Evolutionary conservation across 2,329 filamentous ascomycete genomes (phyloP), one percentile per base, ranked within the genome.

Genomic region (Sclerotinia sclerotiorum): DNA sequence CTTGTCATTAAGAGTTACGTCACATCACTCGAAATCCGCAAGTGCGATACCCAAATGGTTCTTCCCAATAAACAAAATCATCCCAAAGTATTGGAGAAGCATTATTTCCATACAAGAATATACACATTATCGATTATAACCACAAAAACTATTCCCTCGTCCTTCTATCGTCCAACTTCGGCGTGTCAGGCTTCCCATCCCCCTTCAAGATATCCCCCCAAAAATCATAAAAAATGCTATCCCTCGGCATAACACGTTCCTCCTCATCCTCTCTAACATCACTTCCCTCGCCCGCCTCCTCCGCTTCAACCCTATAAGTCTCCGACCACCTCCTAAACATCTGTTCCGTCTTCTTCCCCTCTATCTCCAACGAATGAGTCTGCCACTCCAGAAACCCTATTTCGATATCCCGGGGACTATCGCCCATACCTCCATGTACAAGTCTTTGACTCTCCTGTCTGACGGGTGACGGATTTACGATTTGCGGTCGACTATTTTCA

Each of bases 241-340:
- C 27, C 49, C 63, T 65, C 32, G 56, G 55, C 24, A 15, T 42
- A 17, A 42, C 13, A 42, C 52, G 21, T 19, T 61, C 42, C 44
- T 44, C 44, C 3, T 19, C 17, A n/a, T 32, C 65, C 44, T 52
- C 27, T 7, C 35, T 29, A 48, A 21, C 13, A 19, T 27, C 35
- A 35, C 21, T 39, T 4, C 15, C 46, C 8, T 46, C 32, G 5
- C 10, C 27, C 0, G 7, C 19, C 21, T 44, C 48, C 13, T 44
- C n/a, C 27, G 2, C 27, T 17, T 17, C 52, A 57, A 10, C 42
- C 5, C 39, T 46, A 60, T 57, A 66, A 58, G 5, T 58, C 11
- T 60, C 52, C 64, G 64, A 60, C 64, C 64, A 66, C 52, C 54
- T 58, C 52, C 48, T 56, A 24, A 66, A 58, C 64, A 57, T 46